A percentile compares a stretch with the other conserved stretches of the same genome.
Evolutionary conservation across 1,284 basidiomycete species (phyloP).

Genomic region (Trichosporon sp.): DNA sequence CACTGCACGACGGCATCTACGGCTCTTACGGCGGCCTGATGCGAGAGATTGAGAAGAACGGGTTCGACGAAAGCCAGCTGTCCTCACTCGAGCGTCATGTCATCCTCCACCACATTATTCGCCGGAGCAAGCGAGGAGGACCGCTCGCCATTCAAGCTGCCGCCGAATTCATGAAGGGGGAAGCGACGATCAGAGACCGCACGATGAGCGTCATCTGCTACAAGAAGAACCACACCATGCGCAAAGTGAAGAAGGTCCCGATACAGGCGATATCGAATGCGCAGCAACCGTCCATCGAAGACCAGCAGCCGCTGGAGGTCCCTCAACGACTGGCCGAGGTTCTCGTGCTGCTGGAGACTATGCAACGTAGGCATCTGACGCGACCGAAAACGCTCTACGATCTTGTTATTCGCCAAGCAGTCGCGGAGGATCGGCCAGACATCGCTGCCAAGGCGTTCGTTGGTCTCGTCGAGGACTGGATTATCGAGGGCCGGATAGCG

Average conservation of each 20-base stretch:
- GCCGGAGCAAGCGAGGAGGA: slow-evolving; percentile 4
- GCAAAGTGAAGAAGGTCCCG: background rate
- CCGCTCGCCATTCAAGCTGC: background rate
- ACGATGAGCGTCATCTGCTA: slow-evolving; percentile 5
- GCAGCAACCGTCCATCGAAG: slow-evolving; percentile 20
- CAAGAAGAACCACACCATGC: background rate
- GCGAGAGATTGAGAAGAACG: background rate
- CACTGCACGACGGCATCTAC: background rate
- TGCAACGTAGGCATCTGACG: slow-evolving; percentile 33
- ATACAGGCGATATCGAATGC: background rate
- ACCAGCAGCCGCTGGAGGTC: slow-evolving; percentile 14
- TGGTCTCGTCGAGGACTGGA: slow-evolving; percentile 50
- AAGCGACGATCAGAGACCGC: background rate
- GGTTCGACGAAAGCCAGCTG: slow-evolving; percentile 7
- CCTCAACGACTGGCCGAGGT: slow-evolving; percentile 9
- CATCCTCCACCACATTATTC: slow-evolving; percentile 32
- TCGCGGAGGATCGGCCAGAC: slow-evolving; percentile 32
- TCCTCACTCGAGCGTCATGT: slow-evolving; percentile 28
- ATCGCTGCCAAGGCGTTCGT: slow-evolving; percentile 46
- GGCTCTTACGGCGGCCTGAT: background rate
- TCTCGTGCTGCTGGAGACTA: slow-evolving; percentile 25
- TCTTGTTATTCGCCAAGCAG: slow-evolving; percentile 27
- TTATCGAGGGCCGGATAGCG: slow-evolving; percentile 46
- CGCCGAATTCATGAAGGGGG: slow-evolving; percentile 7
- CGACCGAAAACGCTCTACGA: slow-evolving; percentile 34